phyloP scores from a whole-genome alignment of 768 basidiomycete species.

The Pleurotus pulmonarius region DNA sequence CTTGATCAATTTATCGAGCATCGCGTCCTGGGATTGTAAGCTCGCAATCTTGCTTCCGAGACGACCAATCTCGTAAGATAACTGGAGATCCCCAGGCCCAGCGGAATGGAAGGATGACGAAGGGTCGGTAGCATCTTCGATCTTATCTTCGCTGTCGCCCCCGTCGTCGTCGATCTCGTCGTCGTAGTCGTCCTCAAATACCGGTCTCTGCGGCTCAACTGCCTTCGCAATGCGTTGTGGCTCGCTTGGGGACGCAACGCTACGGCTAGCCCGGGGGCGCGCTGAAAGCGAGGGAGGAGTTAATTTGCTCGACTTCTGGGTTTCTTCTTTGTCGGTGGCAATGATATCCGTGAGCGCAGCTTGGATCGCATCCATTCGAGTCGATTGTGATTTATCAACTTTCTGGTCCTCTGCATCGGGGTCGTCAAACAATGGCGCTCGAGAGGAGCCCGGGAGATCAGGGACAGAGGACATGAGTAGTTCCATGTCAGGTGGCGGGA shows the following conservation, averaged over 20 bases:
- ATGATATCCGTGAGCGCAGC: slow-evolving; percentile 96
- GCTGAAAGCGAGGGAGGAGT: background rate
- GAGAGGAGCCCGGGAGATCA: slow-evolving; percentile 46
- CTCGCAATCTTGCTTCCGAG: slow-evolving; percentile 73
- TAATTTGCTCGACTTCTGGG: slow-evolving; percentile 11
- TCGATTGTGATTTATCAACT: slow-evolving; percentile 49
- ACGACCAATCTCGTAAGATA: slow-evolving; percentile 82
- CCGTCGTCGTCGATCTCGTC: slow-evolving; percentile 42
- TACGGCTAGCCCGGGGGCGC: slow-evolving; percentile 2
- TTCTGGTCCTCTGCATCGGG: slow-evolving; percentile 68
- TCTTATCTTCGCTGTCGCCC: slow-evolving; percentile 36
- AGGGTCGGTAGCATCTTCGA: slow-evolving; percentile 36
- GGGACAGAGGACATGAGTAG: slow-evolving; percentile 75
- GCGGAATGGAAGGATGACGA: slow-evolving; percentile 68
- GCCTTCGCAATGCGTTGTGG: slow-evolving; percentile 10
- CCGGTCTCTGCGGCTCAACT: slow-evolving; percentile 22
- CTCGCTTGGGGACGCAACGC: background rate
- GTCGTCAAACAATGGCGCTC: slow-evolving; percentile 80
- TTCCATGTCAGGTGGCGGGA: slow-evolving; percentile 61
- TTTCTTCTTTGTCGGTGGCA: slow-evolving; percentile 64
- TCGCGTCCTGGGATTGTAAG: slow-evolving; percentile 74
- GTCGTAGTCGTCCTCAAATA: slow-evolving; percentile 44
- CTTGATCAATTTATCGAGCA: slow-evolving; percentile 85
- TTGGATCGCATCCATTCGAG: slow-evolving; percentile 94
- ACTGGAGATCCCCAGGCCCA: slow-evolving; percentile 85